Evolutionary conservation across 208 protist genomes (phyloP).

Genomic region (Wallacemonas sp.): DNA sequence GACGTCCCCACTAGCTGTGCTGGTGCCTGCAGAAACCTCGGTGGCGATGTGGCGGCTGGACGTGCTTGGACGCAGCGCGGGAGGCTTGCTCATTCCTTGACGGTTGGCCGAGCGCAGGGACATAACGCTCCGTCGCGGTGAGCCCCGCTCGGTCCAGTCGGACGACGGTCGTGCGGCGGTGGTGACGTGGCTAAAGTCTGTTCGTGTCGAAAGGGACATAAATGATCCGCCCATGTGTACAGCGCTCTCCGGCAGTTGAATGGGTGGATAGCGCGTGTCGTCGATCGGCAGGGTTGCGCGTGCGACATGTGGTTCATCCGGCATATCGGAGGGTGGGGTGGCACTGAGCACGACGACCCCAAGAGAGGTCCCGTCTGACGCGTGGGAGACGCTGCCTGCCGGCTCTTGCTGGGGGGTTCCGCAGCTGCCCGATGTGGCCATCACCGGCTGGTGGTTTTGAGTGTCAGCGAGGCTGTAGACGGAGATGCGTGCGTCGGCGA

Average conservation of each 20-base stretch:
- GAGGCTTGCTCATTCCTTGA: too few species aligned
- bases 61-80: too few species aligned
- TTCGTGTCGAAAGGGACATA: conserved; percentile 33
- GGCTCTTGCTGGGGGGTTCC: background rate
- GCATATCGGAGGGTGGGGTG: conserved; percentile 14
- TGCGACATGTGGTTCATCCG: background rate
- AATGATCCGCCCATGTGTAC: conserved; percentile 13
- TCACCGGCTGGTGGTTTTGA: too few species aligned
- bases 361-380: too few species aligned
- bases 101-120: background rate
- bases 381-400: too few species aligned
- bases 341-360: conserved; percentile 13
- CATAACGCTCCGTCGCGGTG: background rate
- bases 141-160: too few species aligned
- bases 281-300: background rate
- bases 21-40: too few species aligned
- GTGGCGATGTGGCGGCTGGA: too few species aligned
- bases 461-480: background rate
- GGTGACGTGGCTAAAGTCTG: too few species aligned
- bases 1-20: background rate
- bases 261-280: conserved; percentile 16
- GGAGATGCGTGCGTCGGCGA: background rate
- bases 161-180: too few species aligned
- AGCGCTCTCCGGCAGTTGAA: conserved; percentile 19
- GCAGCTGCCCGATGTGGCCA: background rate